A percentile compares a stretch with the other conserved stretches of the same genome.
Conservation (phyloP, 2,329 filamentous ascomycete genomes). For the Knoxdaviesia proteae region DNA sequence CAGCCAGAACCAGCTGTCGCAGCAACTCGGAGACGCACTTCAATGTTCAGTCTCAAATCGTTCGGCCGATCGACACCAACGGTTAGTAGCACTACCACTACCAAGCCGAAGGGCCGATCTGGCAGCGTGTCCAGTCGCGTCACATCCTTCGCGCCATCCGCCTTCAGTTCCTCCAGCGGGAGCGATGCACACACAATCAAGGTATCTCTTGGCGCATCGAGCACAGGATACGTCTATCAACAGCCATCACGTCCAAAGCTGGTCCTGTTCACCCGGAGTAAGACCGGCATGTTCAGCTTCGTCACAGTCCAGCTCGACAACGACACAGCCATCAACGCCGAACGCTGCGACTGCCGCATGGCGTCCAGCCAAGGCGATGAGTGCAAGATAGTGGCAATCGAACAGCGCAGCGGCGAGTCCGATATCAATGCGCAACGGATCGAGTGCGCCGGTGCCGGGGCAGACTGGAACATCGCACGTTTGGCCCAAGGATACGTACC, state of each 20-base stretch:
- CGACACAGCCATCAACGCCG: conserved; percentile 13
- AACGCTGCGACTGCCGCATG: conserved; percentile 14
- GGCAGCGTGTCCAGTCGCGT: neutral
- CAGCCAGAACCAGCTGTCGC: too few relatives aligned
- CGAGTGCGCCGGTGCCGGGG: conserved; percentile 6
- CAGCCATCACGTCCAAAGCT: conserved; percentile 14
- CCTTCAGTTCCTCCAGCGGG: conserved; percentile 2
- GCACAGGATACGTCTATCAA: conserved; percentile 11
- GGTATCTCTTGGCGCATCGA: conserved; percentile 7
- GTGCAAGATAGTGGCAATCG: conserved; percentile 6
- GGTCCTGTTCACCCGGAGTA: conserved; percentile 12
- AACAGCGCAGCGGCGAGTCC: conserved; percentile 9
- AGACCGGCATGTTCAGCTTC: conserved; percentile 9
- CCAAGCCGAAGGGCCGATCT: neutral
- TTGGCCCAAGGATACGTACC: conserved; percentile 7
- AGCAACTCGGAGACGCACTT: neutral
- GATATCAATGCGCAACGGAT: conserved; percentile 10
- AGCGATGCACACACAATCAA: conserved; percentile 6
- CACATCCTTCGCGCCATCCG: neutral
- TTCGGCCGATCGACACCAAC: neutral
- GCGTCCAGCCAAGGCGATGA: conserved; percentile 5
- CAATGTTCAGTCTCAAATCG: neutral
- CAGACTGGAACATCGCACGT: conserved; percentile 12
- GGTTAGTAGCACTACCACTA: neutral
- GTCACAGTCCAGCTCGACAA: conserved; percentile 13